Base-by-base conservation (phyloP, 306 rosid species). In the Rubus parviflorus region DNA sequence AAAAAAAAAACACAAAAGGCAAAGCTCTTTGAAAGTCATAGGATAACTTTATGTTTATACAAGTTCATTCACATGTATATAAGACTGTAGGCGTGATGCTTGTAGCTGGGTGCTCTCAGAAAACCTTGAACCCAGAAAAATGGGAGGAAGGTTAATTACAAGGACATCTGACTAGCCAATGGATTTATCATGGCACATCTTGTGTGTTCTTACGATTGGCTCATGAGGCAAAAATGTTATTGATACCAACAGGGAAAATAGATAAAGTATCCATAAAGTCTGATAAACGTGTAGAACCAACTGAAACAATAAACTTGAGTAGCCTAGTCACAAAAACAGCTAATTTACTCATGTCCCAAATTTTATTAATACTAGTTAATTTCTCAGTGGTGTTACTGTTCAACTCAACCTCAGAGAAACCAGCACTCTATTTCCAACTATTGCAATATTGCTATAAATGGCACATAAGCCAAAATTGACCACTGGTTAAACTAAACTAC, bases 361-460 rank as follows among this genome's bases (percentile, higher is more conserved):
- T 48, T 52, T 7, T 51, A 19, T 70, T 48, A 2, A 47, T 8
- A 17, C 61, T 37, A 30, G 4, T 15, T 25, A 4, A 1, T 6
- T 25, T 42, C 45, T 37, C n/a, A 7, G 25, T 17, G 30, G 20
- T 14, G 46, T 42, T 41, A 41, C 49, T 17, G 46, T 40, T 53
- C 25, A 72, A 42, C 63, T 71, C 45, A 63, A 35, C 42, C 66
- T 71, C 37, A 71, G 10, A 71, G 6, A 41, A 63, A 8, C 45
- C 16, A 42, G 46, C 69, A 37, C 47, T 38, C 23, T 38, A 17
- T 16, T 63, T 63, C 68, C 17, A 37, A 63, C 23, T 7, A 37
- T 38, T 16, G 42, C 42, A 61, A 61, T 13, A 61, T 61, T 19
- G 25, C 42, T 61, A 61, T 61, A 30, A 61, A 35, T 61, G 41